phyloP scores from a whole-genome alignment of 805 yeast species.

The Hemisphaericaspora nanyangensis region DNA sequence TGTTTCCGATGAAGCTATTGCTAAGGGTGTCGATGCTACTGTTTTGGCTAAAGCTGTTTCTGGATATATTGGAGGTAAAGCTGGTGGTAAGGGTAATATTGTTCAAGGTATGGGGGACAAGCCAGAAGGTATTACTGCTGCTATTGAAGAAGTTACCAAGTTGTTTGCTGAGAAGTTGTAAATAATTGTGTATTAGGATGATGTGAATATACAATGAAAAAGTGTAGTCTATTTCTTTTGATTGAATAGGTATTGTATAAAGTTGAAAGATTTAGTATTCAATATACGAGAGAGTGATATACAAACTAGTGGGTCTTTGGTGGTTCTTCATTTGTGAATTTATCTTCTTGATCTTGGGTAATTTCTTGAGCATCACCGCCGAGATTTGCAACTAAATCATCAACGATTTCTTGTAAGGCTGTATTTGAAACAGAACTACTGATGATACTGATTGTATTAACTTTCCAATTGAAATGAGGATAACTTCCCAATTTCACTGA shows the following conservation, averaged over 20 bases:
- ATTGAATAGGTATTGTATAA: too few species aligned
- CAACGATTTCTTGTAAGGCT: conserved; percentile 43
- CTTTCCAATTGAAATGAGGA: conserved; percentile 66
- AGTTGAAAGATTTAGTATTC: too few species aligned
- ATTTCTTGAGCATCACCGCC: conserved; percentile 54
- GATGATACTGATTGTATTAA: conserved; percentile 70
- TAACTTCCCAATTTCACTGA: conserved; percentile 75
- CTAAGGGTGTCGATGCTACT: conserved; percentile 68
- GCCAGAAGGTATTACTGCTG: conserved; percentile 62
- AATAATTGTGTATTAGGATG: neutral
- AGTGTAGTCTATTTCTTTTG: neutral
- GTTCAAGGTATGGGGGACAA: conserved; percentile 97
- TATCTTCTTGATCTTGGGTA: conserved; percentile 52
- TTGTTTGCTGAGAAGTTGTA: conserved; percentile 58
- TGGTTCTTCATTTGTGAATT: conserved; percentile 31
- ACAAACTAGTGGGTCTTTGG: too few species aligned
- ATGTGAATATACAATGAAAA: too few species aligned
- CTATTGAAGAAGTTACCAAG: conserved; percentile 66
- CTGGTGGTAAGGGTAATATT: conserved; percentile 97
- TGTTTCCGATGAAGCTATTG: conserved; percentile 66
- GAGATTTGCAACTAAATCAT: conserved; percentile 42
- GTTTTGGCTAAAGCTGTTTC: conserved; percentile 73
- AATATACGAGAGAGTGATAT: too few species aligned
- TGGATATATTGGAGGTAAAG: conserved; percentile 84
- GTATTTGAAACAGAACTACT: conserved; percentile 40